A percentile compares a stretch with the other conserved stretches of the same genome.
phyloP scores from a whole-genome alignment of 1,139 yeast species.

The Candida tetrigidarum region DNA sequence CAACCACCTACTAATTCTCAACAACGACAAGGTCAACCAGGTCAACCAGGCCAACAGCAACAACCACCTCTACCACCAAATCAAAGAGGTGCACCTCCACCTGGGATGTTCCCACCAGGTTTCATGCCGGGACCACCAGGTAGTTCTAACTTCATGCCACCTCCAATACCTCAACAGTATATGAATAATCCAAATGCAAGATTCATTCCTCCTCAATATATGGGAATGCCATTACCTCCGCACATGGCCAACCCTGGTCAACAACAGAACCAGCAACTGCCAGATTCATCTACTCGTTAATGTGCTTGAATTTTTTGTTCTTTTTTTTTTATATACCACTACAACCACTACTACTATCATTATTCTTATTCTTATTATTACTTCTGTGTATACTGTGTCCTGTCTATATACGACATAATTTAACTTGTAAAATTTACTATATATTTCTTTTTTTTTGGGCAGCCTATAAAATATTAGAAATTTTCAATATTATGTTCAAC shows the following conservation, averaged over 20 bases:
- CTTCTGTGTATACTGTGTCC: constrained; percentile 4
- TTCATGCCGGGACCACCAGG: constrained; percentile 22
- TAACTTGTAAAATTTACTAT: background rate
- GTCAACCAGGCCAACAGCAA: constrained; percentile 20
- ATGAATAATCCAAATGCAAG: constrained; percentile 19
- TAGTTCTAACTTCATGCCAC: constrained; percentile 18
- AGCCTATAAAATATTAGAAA: constrained; percentile 46
- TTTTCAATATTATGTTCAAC: constrained; percentile 66
- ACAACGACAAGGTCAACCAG: constrained; percentile 13
- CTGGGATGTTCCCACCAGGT: constrained; percentile 21
- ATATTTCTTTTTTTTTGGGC: background rate
- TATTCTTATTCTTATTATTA: too few species aligned
- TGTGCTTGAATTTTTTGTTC: background rate
- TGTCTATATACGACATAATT: background rate
- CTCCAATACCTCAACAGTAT: constrained; percentile 26
- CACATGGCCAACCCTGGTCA: constrained; percentile 18
- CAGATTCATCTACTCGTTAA: background rate
- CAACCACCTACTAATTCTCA: constrained; percentile 13
- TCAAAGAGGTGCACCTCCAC: constrained; percentile 18
- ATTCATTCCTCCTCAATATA: constrained; percentile 26
- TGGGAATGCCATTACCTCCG: constrained; percentile 29
- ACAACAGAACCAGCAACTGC: constrained; percentile 15
- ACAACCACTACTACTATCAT: too few species aligned
- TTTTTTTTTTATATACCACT: background rate
- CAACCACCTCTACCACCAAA: constrained; percentile 18